phyloP scores from a whole-genome alignment of 164 flowering plant genomes.

The Protea cynaroides region DNA sequence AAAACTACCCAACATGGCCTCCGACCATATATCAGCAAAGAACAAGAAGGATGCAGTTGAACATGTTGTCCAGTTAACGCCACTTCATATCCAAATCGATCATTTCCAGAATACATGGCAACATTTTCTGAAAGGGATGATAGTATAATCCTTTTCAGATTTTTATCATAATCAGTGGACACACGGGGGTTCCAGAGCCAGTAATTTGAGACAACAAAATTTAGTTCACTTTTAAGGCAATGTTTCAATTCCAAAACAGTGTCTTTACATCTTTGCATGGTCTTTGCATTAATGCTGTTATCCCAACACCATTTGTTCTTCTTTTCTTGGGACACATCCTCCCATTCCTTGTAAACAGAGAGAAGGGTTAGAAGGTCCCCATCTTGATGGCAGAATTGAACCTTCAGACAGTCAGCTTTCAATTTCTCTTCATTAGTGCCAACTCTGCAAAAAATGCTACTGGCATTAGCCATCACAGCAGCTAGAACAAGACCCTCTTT shows the following conservation, averaged over 20 bases:
- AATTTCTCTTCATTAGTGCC: constrained; percentile 68
- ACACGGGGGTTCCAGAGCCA: constrained; percentile 71
- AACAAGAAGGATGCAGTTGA: constrained; percentile 88
- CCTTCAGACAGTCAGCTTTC: constrained; percentile 79
- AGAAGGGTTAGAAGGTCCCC: constrained; percentile 95
- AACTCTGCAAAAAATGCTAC: constrained; percentile 92
- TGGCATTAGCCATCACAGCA: constrained; percentile 91
- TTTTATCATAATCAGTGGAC: constrained; percentile 35
- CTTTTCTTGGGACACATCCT: constrained; percentile 31
- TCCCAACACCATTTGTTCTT: constrained; percentile 90
- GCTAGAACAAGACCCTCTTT: constrained; percentile 91
- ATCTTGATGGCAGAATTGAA: constrained; percentile 71
- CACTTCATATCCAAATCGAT: constrained; percentile 86
- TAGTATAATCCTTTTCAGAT: constrained; percentile 59
- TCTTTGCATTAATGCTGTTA: constrained; percentile 88
- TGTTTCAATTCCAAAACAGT: constrained; percentile 66
- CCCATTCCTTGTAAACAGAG: constrained; percentile 90
- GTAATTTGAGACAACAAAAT: constrained; percentile 51
- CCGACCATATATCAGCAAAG: constrained; percentile 58
- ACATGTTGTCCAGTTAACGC: constrained; percentile 67
- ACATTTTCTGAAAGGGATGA: constrained; percentile 76
- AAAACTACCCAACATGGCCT: constrained; percentile 90
- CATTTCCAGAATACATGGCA: constrained; percentile 83
- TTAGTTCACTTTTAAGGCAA: constrained; percentile 63
- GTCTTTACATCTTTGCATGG: constrained; percentile 85